Base-by-base conservation (phyloP, 1,139 yeast species). In the Magnusiomyces tetraspermus region DNA sequence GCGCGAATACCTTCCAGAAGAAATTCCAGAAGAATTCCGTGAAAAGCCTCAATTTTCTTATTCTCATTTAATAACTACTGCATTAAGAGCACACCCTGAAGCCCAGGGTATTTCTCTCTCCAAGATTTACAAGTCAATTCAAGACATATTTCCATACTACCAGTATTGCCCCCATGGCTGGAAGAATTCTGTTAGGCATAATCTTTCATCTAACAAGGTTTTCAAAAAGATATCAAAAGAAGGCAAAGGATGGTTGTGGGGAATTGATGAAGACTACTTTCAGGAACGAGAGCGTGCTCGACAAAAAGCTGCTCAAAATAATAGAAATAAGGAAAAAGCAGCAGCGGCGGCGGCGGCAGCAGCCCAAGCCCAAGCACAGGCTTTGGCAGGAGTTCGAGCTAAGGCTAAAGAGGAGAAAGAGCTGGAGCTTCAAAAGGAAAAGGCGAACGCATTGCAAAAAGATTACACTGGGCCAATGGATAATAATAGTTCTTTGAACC, bases 81-180 rank as follows among this genome's bases (percentile, higher is more conserved):
- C 95, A 51, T 71, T 92, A 57, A 76, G 85, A 57, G 79, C 82
- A 36, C 76, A 76, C 59, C 78, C 83, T 1, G 77, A 80, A 1
- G 76, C 79, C 3, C 76, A 78, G 47, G 96, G 96, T 19, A 78
- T 88, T 77, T 84, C 95, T 0, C 71, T 92, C 49, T 80, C 87
- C 13, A 97, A 89, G 59, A 87, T 92, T 46, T 84, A 87, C 66
- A 86, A 85, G 53, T 87, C 89, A 1, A 87, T 92, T 51, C 85
- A 85, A 64, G 95, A 87, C 43, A 70, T 85, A 11, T 90, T 85
- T 67, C 98, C 97, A 1, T 92, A 86, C 68, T 92, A 87, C 69
- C 79, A 83, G 63, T 92, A 87, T 69, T 89, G 97, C 63, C 89
- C 95, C 1, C 96, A 89, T 67, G 97, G 97, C 1, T 92, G 99